Evolutionary conservation across 441 rosid genomes (phyloP).

Genomic region (Geranium incanum): DNA sequence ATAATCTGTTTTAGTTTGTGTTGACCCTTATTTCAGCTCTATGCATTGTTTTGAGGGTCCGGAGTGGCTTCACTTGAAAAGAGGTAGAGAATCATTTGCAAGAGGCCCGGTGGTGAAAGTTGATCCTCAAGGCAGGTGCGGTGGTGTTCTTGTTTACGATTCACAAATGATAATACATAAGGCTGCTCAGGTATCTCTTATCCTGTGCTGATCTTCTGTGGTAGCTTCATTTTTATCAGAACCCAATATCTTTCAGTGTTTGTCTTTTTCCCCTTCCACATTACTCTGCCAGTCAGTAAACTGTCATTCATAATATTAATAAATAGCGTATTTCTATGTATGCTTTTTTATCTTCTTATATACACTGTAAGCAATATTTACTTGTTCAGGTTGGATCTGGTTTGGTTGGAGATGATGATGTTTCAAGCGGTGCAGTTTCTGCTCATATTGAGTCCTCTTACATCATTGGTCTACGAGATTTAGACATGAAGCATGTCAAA

Average conservation of each 20-base stretch:
- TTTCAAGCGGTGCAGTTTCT: constrained; percentile 52
- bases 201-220: constrained; percentile 16
- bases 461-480: constrained; percentile 72
- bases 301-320: background rate
- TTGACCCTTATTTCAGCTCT: constrained; percentile 51
- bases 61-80: constrained; percentile 87
- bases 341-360: constrained; percentile 11
- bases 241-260: background rate
- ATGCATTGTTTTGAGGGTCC: constrained; percentile 99
- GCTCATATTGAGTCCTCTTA: constrained; percentile 81
- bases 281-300: background rate
- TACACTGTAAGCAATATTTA: background rate
- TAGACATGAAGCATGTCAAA: constrained; percentile 86
- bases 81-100: constrained; percentile 89
- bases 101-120: constrained; percentile 75
- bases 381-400: constrained; percentile 65
- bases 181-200: constrained; percentile 76
- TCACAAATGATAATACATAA: constrained; percentile 93
- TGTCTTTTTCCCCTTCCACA: background rate
- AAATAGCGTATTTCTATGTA: background rate
- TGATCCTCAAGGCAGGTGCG: constrained; percentile 99
- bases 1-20: constrained; percentile 11
- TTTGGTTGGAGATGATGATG: constrained; percentile 88
- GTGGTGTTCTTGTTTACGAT: constrained; percentile 85
- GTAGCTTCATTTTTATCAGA: constrained; percentile 8